Percentiles rank a stretch among this genome's conserved stretches.
Evolutionary conservation across 2,329 filamentous ascomycete genomes (phyloP).

Genomic region (Cytospora piceae): DNA sequence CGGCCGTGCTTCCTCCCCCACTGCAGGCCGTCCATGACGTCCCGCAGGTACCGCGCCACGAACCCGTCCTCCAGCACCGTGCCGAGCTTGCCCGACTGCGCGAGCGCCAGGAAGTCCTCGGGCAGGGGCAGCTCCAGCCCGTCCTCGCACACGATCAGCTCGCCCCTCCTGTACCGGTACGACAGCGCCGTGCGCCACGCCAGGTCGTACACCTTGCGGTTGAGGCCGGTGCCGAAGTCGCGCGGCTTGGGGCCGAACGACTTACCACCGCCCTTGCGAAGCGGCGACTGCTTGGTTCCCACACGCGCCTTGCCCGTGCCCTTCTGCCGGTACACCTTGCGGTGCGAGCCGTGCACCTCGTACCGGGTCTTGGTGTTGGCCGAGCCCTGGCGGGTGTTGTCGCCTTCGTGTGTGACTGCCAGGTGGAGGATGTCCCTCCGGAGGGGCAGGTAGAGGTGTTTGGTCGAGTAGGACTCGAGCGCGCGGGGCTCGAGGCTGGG

Average conservation of each 20-base stretch:
- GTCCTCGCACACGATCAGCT: constrained; percentile 84
- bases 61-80: constrained; percentile 52
- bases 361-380: constrained; percentile 79
- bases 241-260: constrained; percentile 87
- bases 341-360: constrained; percentile 81
- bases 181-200: constrained; percentile 94
- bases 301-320: constrained; percentile 79
- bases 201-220: constrained; percentile 89
- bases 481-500: constrained; percentile 82
- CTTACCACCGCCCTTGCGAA: constrained; percentile 84
- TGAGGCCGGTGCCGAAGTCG: constrained; percentile 84
- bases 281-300: constrained; percentile 80
- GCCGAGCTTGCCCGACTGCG: constrained; percentile 39
- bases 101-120: constrained; percentile 50
- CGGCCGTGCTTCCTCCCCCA: constrained; percentile 71
- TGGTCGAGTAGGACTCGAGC: constrained; percentile 76
- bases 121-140: constrained; percentile 69
- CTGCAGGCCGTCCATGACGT: constrained; percentile 71
- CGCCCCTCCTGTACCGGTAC: constrained; percentile 85
- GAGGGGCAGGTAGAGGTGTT: constrained; percentile 84
- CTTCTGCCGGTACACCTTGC: constrained; percentile 86
- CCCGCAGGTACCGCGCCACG: constrained; percentile 61
- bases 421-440: constrained; percentile 91
- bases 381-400: constrained; percentile 83
- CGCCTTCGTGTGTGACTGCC: constrained; percentile 90